Base-by-base conservation (phyloP, 306 rosid species). In the Malus domestica region DNA sequence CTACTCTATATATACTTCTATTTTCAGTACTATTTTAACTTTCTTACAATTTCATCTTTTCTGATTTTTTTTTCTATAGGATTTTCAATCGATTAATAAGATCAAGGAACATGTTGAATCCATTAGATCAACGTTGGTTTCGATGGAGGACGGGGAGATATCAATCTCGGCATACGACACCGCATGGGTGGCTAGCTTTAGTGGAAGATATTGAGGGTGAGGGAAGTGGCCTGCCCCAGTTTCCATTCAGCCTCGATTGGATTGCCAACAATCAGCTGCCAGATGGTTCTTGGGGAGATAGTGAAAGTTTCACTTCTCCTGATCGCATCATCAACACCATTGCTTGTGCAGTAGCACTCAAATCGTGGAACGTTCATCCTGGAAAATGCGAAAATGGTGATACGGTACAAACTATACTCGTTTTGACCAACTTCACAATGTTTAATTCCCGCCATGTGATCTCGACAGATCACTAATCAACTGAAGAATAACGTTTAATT, bases 261-360 rank as follows among this genome's bases (percentile, higher is more conserved):
- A 95, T 95, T 7, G 89, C 90, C 2, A 83, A 78, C 20, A 88
- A 92, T 71, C 99, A 95, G 52, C 93, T 84, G 13, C 75, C 76
- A 0, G 99, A 95, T 77, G 99, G 96, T 6, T 92, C 99, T 3
- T 95, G 99, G 99, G 99, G 99, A 16, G 96, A 95, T 72, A 4
- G 51, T 11, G 49, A 80, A 14, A 32, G 89, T 18, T 95, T 90
- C 78, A 76, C 83, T 3, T 86, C 97, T 42, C 97, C 89, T 16
- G 97, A 95, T 81, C 88, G 99, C 5, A 85, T 95, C 6, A 76
- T 92, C 54, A 92, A 80, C 84, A 90, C 99, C 4, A 76, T 92
- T 35, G 97, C 93, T 35, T 92, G 96, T 60, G 91, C 92, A 27
- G 68, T 92, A 14, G 99, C 97, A 1, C 70, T 90, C 27, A 84